A percentile compares a stretch with the other conserved stretches of the same genome.
Conservation (phyloP, 306 rosid genomes). For the Amphicarpaea edgeworthii region DNA sequence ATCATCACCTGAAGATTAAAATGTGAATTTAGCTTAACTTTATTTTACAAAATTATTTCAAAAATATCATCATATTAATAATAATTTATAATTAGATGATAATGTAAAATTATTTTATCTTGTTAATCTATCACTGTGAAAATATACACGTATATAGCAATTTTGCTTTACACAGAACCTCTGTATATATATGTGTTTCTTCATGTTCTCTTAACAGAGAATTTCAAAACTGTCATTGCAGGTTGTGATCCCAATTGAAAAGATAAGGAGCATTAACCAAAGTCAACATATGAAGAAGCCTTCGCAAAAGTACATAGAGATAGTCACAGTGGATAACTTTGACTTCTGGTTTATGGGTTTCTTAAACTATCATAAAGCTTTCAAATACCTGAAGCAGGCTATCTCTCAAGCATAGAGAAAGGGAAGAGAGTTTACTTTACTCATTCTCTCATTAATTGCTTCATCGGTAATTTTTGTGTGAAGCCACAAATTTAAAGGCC, state of each 20-base stretch:
- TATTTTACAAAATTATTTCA: too few species aligned
- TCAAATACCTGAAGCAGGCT: constrained; percentile 51
- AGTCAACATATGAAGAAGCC: constrained; percentile 44
- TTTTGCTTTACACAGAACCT: not conserved
- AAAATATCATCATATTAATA: too few species aligned
- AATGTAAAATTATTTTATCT: too few species aligned
- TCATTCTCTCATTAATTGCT: not conserved
- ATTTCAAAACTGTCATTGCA: constrained; percentile 15
- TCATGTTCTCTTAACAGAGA: not conserved
- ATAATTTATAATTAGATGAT: too few species aligned
- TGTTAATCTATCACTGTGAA: too few species aligned
- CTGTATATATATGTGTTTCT: not conserved
- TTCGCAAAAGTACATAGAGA: constrained; percentile 63
- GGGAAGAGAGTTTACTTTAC: not conserved
- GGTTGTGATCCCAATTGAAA: constrained; percentile 35
- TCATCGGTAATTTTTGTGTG: not conserved
- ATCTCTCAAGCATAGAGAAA: constrained; percentile 45
- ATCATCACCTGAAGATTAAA: too few species aligned
- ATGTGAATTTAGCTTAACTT: too few species aligned
- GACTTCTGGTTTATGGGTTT: constrained; percentile 85
- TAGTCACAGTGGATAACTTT: constrained; percentile 64
- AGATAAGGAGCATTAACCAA: constrained; percentile 25
- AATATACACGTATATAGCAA: not conserved
- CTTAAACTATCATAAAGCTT: constrained; percentile 59
- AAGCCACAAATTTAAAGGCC: not conserved